phyloP scores from a whole-genome alignment of 768 basidiomycete genomes.

The Heimioporus sp. region DNA sequence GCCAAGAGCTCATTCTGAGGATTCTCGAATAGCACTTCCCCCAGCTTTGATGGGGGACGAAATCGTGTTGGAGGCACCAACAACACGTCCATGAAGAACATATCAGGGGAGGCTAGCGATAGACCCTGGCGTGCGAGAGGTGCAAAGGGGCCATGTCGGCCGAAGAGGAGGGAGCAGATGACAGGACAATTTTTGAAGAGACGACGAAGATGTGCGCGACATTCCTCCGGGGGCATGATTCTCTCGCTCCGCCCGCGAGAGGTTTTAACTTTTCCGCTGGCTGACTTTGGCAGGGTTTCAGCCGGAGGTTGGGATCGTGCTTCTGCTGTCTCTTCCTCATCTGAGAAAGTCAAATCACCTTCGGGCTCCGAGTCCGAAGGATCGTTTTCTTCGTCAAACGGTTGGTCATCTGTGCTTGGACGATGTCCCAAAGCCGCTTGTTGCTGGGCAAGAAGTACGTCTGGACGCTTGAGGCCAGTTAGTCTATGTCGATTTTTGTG shows the following conservation, averaged over 20 bases:
- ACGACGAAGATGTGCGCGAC: constrained; percentile 87
- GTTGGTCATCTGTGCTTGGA: constrained; percentile 22
- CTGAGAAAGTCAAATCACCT: constrained; percentile 47
- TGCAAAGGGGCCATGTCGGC: constrained; percentile 86
- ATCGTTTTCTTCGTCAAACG: constrained; percentile 45
- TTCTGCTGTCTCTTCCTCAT: constrained; percentile 52
- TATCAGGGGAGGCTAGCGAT: constrained; percentile 78
- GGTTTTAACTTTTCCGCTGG: constrained; percentile 76
- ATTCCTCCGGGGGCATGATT: constrained; percentile 87
- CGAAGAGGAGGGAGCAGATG: constrained; percentile 88
- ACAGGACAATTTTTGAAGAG: constrained; percentile 80
- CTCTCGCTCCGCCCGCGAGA: constrained; percentile 84
- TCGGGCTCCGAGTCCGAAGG: constrained; percentile 49
- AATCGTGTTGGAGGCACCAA: constrained; percentile 94
- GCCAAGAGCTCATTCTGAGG: constrained; percentile 91
- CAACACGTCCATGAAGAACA: constrained; percentile 95
- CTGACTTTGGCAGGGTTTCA: constrained; percentile 59
- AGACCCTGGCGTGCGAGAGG: constrained; percentile 57
- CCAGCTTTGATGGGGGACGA: constrained; percentile 90
- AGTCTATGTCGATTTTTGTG: constrained; percentile 62
- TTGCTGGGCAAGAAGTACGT: constrained; percentile 62
- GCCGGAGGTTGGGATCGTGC: constrained; percentile 28
- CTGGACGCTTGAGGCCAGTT: constrained; percentile 60
- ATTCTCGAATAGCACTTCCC: constrained; percentile 92
- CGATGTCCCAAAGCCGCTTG: constrained; percentile 25